Evolutionary conservation across 2,329 filamentous ascomycete species (phyloP), one percentile per base, ranked within the genome.

Genomic region (Pseudocercospora ulei): DNA sequence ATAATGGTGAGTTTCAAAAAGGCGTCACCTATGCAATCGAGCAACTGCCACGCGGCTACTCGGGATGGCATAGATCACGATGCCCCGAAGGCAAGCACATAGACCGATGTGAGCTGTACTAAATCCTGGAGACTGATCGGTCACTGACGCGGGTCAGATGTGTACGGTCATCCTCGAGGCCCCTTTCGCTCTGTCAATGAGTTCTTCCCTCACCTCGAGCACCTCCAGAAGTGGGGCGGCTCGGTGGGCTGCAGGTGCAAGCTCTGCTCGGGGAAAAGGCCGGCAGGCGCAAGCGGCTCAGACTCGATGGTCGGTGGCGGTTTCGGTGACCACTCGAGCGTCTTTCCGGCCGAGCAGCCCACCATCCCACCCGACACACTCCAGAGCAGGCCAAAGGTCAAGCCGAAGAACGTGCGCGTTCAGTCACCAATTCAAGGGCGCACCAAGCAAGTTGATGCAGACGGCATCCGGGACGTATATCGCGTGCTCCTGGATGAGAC

Each of bases 181-280:
- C 59, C 60, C 31, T 78, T 71, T 39, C 66, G 73, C 29, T 78
- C 74, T 0, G 64, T 68, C 0, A 64, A 65, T 12, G 59, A 67
- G 3, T 76, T 76, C 47, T 72, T 66, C 33, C 67, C 68, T 0
- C 75, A 79, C 43, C 77, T 78, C 52, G 58, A 65, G 35, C 65
- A 68, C 53, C 52, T 78, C 14, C 74, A 76, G 67, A 63, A 66
- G 8, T 62, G 49, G 2, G 63, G 62, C 0, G 55, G 57, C 26
- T 56, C 52, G 4, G 57, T 60, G 2, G 58, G 62, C 0, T 78
- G 74, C 42, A 45, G 53, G 2, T 78, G 75, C 49, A 63, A 64
- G 1, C 54, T 68, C 5, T 78, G 73, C 43, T 47, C 26, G 5
- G 51, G 46, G 6, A 46, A 49, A 11, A 28, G 45, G 23, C 38